A percentile compares a stretch with the other conserved stretches of the same genome.
Conservation (phyloP, 352 stramenopile species). For the Phytophthora nicotianae region DNA sequence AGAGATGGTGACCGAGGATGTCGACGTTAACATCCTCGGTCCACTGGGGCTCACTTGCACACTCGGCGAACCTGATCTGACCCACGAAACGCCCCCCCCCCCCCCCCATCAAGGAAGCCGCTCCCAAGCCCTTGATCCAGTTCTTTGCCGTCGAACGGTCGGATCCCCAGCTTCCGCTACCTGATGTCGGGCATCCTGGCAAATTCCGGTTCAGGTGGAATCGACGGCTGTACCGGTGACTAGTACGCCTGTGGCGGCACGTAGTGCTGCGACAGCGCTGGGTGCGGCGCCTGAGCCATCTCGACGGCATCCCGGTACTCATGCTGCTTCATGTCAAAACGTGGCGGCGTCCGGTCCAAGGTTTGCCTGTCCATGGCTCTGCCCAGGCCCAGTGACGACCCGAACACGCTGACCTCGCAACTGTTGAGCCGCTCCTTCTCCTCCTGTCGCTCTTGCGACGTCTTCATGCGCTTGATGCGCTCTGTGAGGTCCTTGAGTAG, state of each 20-base stretch:
- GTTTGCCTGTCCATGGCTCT: background rate
- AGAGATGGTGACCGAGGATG: constrained; percentile 1
- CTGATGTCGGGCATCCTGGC: too few relatives aligned
- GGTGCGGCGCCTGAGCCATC: background rate
- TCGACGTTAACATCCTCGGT: constrained; percentile 12
- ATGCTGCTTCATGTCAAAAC: background rate
- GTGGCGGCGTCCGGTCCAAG: background rate
- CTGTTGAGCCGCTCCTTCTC: background rate
- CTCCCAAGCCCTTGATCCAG: too few relatives aligned
- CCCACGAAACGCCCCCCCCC: too few relatives aligned
- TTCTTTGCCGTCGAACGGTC: too few relatives aligned
- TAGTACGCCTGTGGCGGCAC: too few relatives aligned
- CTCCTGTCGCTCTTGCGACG: too few relatives aligned
- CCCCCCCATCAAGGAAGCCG: too few relatives aligned
- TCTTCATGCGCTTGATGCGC: too few relatives aligned
- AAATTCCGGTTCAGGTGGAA: too few relatives aligned
- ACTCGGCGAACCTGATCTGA: constrained; percentile 2
- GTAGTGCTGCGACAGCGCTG: background rate
- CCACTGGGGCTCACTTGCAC: background rate
- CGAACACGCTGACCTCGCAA: background rate
- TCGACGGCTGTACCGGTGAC: too few relatives aligned
- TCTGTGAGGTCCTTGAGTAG: too few relatives aligned
- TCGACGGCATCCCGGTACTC: background rate
- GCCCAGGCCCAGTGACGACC: background rate
- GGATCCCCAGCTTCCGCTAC: too few relatives aligned